A percentile compares a stretch with the other conserved stretches of the same genome.
These are phyloP conservation scores for Cryphonectria naterciae DNA, from an alignment of 2,329 filamentous ascomycete species.

Conservation along the genomic window DNA sequence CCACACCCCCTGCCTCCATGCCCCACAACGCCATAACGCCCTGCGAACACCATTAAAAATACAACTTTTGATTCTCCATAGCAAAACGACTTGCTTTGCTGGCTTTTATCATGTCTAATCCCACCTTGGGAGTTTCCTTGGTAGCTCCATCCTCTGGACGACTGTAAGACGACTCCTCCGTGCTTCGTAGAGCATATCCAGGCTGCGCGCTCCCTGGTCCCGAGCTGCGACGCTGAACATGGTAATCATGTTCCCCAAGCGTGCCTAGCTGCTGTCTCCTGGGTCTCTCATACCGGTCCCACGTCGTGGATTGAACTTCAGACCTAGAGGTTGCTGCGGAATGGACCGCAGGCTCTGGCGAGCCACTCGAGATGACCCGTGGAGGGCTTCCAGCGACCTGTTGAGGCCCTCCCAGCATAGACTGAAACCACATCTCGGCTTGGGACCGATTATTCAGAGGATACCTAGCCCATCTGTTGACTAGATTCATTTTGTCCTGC, in stretches of 20 bases:
- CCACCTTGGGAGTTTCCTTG: neutral
- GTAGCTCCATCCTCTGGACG: neutral
- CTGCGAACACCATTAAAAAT: slow-evolving; percentile 14
- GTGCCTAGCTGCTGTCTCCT: neutral
- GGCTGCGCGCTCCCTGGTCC: neutral
- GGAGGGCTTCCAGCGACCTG: neutral
- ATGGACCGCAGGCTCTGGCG: neutral
- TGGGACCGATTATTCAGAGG: slow-evolving; percentile 14
- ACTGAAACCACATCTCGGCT: slow-evolving; percentile 20
- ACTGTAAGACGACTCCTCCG: neutral
- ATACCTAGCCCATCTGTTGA: slow-evolving; percentile 13
- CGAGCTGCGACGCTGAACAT: slow-evolving; percentile 1
- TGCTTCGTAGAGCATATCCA: neutral
- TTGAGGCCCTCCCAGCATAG: slow-evolving; percentile 7
- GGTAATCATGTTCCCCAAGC: neutral
- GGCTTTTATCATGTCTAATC: neutral
- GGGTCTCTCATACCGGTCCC: neutral
- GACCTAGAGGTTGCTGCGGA: neutral
- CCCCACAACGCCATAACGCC: neutral
- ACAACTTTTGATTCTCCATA: slow-evolving; percentile 17
- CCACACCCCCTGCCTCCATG: neutral
- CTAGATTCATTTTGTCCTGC: slow-evolving; percentile 21
- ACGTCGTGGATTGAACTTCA: neutral
- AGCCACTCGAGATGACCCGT: neutral
- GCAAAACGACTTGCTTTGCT: slow-evolving; percentile 21